A percentile compares a stretch with the other conserved stretches of the same genome.
Conservation (phyloP, 768 basidiomycete species). For the Lyophyllum decastes region DNA sequence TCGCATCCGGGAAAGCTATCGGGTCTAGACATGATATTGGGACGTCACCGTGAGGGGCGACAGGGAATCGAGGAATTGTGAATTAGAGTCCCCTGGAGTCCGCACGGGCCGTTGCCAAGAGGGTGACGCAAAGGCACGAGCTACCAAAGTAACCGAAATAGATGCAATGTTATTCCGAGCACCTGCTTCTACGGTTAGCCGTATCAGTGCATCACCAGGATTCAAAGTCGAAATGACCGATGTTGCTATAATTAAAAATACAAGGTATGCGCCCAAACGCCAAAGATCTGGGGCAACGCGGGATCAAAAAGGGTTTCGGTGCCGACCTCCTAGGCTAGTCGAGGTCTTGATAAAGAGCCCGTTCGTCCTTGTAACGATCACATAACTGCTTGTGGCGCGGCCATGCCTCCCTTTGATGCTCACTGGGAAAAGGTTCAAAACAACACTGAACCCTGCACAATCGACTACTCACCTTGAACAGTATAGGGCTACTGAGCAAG, state of each 20-base stretch:
- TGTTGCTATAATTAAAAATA: not conserved
- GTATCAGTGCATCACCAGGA: not conserved
- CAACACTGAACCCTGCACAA: not conserved
- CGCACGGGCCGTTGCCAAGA: not conserved
- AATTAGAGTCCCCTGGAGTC: not conserved
- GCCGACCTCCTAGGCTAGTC: not conserved
- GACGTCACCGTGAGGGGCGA: not conserved
- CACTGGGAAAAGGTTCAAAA: not conserved
- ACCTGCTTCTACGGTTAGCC: not conserved
- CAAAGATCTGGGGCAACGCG: not conserved
- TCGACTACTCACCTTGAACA: not conserved
- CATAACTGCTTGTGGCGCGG: constrained; percentile 3
- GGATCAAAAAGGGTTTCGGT: not conserved
- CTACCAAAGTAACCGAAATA: not conserved
- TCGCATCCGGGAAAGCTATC: not conserved
- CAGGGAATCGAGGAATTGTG: not conserved
- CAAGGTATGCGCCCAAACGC: not conserved
- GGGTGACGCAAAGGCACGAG: not conserved
- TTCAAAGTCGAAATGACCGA: no score
- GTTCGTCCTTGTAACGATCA: not conserved
- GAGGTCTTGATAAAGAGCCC: constrained; percentile 1
- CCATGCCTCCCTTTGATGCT: constrained; percentile 7
- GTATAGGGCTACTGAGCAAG: not conserved
- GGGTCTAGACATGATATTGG: not conserved
- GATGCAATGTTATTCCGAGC: not conserved